Percentiles rank a stretch among this genome's conserved stretches.
Conservation (phyloP, 1,139 yeast species). For the Pichia kudriavzevii region DNA sequence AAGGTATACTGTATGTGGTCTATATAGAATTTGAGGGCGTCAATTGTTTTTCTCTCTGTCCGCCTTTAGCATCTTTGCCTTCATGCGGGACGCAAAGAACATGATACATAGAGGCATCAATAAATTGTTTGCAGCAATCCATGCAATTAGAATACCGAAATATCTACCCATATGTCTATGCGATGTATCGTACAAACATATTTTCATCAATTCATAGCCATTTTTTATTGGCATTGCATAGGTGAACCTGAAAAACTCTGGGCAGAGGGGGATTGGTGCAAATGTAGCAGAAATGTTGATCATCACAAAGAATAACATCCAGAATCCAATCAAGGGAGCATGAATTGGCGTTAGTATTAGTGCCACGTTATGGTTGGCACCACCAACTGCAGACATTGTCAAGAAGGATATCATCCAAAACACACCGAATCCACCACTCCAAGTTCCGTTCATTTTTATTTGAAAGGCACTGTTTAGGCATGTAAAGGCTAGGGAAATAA, state of each 20-base stretch:
- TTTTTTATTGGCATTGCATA: constrained; percentile 47
- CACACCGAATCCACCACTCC: constrained; percentile 43
- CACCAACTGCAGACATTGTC: constrained; percentile 45
- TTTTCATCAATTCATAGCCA: constrained; percentile 40
- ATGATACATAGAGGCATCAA: constrained; percentile 37
- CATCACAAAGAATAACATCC: constrained; percentile 39
- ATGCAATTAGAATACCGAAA: constrained; percentile 40
- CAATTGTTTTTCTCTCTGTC: constrained; percentile 9
- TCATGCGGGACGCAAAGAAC: constrained; percentile 26
- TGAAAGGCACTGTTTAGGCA: constrained; percentile 40
- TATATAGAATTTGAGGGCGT: too few species aligned
- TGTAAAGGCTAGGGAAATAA: constrained; percentile 37
- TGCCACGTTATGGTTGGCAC: constrained; percentile 40
- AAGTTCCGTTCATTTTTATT: constrained; percentile 32
- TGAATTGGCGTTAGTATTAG: constrained; percentile 33
- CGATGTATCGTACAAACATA: constrained; percentile 38
- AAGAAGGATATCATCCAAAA: constrained; percentile 40
- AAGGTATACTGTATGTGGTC: too few species aligned
- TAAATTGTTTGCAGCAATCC: constrained; percentile 37
- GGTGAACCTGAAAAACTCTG: constrained; percentile 40
- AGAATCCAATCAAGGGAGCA: constrained; percentile 42
- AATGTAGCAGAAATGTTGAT: constrained; percentile 42
- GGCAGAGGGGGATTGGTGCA: constrained; percentile 40
- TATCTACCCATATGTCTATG: constrained; percentile 41
- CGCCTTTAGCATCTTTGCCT: constrained; percentile 15